Percentiles rank a stretch among this genome's conserved stretches.
phyloP scores from a whole-genome alignment of 1,139 yeast species.

The Nakaseomyces bracarensis region DNA sequence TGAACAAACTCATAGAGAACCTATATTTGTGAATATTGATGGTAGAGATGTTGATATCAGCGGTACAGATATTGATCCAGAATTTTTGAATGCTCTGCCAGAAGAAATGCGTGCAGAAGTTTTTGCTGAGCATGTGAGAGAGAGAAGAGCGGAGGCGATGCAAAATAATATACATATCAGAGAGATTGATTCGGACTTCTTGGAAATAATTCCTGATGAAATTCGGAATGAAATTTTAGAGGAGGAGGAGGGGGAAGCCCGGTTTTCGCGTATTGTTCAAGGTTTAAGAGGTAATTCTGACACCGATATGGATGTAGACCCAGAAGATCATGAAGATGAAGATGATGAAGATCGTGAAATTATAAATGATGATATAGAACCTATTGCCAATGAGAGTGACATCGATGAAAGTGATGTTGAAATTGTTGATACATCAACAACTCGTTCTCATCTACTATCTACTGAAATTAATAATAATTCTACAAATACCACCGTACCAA shows the following conservation, averaged over 20 bases:
- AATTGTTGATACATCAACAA: not conserved
- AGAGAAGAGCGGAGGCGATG: conserved; percentile 41
- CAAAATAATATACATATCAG: conserved; percentile 43
- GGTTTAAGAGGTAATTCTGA: conserved; percentile 17
- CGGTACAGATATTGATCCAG: conserved; percentile 88
- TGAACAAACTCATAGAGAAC: conserved; percentile 34
- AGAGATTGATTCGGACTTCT: conserved; percentile 74
- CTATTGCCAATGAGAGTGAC: conserved; percentile 10
- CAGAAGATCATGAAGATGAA: conserved; percentile 21
- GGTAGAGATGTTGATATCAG: conserved; percentile 78
- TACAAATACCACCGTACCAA: not conserved
- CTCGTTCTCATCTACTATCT: not conserved
- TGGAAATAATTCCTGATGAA: conserved; percentile 71
- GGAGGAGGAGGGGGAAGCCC: conserved; percentile 50
- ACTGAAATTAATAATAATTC: conserved; percentile 7
- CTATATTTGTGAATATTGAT: conserved; percentile 67
- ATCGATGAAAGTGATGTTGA: not conserved
- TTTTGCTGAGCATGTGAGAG: conserved; percentile 75
- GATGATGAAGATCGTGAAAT: conserved; percentile 19
- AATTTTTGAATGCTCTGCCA: conserved; percentile 81
- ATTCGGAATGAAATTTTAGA: conserved; percentile 66
- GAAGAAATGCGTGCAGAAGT: conserved; percentile 93
- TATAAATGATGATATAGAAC: conserved; percentile 12
- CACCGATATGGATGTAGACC: conserved; percentile 26
- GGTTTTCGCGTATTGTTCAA: conserved; percentile 19